Evolutionary conservation across 2,329 filamentous ascomycete genomes (phyloP), one percentile per base, ranked within the genome.

Genomic region (Diaporthe vaccinii): DNA sequence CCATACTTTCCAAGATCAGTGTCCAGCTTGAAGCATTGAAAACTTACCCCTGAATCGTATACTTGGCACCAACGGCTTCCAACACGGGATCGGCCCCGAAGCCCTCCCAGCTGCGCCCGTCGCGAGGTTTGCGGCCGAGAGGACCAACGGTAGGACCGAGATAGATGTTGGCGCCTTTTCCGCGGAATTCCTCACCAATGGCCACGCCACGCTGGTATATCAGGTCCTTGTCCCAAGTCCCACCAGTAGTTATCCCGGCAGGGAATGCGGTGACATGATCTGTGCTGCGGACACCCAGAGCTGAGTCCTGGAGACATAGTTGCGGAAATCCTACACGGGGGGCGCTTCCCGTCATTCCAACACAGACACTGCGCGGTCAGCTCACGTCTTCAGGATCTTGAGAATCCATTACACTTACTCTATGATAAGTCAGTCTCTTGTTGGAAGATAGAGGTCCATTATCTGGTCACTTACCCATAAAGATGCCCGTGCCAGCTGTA

Each of bases 221-320:
- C 68, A 95, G 85, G 22, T 89, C 86, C 84, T 95, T 95, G 83
- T 93, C 92, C 81, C 91, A 95, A 0, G 94, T 95, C 2, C 93
- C 93, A 25, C 93, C 94, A 1, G 89, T 90, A 0, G 93, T 95
- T 78, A 96, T 94, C n/a, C 94, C 94, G 12, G 93, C 89, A 0
- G 94, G 94, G 79, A 96, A 97, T 0, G 91, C 93, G 0, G 93
- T 95, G 71, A 92, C 91, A 76, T 94, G 91, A 78, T 95, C 93
- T 1, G 93, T 91, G n/a, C 90, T 90, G 39, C 93, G 90, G 20
- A 97, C 87, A 2, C 94, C 94, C 46, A 93, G 86, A 1, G 93
- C 92, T 0, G 91, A 91, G 81, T 96, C 94, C 77, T 94, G 92
- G 4, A 94, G 85, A 79, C 93, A 94, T 8, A 95, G 87, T 78